Base-by-base conservation (phyloP, 495 filamentous ascomycete genomes). In the Bacidia rubella region DNA sequence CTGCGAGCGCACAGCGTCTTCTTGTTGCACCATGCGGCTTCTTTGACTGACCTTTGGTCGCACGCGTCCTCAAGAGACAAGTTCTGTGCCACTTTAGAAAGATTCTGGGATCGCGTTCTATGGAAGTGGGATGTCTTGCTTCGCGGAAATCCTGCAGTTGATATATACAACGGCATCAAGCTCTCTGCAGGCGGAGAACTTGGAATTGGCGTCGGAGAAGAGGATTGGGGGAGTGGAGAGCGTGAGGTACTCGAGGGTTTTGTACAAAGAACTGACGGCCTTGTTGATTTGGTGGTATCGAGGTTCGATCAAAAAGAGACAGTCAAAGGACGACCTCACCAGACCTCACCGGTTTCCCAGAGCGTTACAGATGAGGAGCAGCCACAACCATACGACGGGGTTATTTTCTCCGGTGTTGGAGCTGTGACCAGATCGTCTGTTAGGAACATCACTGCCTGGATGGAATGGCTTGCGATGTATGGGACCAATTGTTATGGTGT, bases 171-270 rank as follows among this genome's bases (percentile, higher is more conserved):
- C 22, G 87, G 86, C 2, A 78, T 95, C 55, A 95, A 95, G 66
- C 78, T 97, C 41, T 87, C 92, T 15, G 86, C 84, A 23, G 86
- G 87, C 35, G 92, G 90, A 4, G 88, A 95, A 67, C 79, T 95
- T 22, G 93, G 92, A 17, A 77, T 95, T 15, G 93, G 93, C 1
- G 89, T 96, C 11, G 92, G 90, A 26, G 89, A 95, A 62, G 89
- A 95, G 67, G 86, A 95, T 54, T 80, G 89, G 70, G 89, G 90
- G 1, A 94, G 87, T 57, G 87, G 87, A 12, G 89, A 95, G 68
- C 70, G 90, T 60, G 88, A 89, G 59, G 90, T 96, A 1, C 71
- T 99, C 1, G 92, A 94, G 63, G 87, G 85, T 17, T 80, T 94
- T 59, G 78, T 86, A 9, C 54, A 65, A 17, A 69, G 64, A 65